phyloP scores from a whole-genome alignment of 148 eudicot genomes.

The Rhododendron molle region DNA sequence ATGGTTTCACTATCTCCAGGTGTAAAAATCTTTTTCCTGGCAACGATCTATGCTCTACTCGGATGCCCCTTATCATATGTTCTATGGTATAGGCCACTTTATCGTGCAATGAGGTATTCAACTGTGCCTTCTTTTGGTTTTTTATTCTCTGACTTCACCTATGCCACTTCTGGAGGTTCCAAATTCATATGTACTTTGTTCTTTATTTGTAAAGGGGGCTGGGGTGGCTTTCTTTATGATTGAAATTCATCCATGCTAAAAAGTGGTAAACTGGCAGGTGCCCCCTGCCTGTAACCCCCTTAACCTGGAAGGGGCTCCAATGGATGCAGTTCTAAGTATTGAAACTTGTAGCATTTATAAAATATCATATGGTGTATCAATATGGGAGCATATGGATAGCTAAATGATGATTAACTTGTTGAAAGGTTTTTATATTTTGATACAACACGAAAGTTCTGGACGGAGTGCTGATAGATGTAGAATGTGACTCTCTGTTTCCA shows the following conservation, averaged over 20 bases:
- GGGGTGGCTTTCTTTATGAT: no score
- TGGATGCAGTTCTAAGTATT: neutral
- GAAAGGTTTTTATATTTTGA: neutral
- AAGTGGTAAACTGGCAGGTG: neutral
- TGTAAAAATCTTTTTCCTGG: conserved; percentile 82
- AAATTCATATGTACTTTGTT: neutral
- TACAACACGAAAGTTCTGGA: neutral
- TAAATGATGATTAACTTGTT: neutral
- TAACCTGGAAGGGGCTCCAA: neutral
- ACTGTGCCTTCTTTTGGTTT: neutral
- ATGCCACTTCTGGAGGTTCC: neutral
- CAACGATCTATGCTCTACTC: conserved; percentile 72
- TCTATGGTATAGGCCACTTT: conserved; percentile 94
- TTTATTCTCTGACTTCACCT: neutral
- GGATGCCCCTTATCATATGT: conserved; percentile 85
- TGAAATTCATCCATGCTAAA: neutral
- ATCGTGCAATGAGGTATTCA: conserved; percentile 92
- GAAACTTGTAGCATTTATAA: neutral
- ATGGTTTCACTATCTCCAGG: conserved; percentile 39
- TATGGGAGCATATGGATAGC: neutral
- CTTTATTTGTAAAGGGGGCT: neutral
- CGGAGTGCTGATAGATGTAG: neutral
- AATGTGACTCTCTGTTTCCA: conserved; percentile 14
- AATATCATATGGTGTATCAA: neutral
- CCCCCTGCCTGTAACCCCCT: neutral